These are phyloP conservation scores for Azolla pinnata DNA, from an alignment of 75 land plant species.

Conservation along the genomic window DNA sequence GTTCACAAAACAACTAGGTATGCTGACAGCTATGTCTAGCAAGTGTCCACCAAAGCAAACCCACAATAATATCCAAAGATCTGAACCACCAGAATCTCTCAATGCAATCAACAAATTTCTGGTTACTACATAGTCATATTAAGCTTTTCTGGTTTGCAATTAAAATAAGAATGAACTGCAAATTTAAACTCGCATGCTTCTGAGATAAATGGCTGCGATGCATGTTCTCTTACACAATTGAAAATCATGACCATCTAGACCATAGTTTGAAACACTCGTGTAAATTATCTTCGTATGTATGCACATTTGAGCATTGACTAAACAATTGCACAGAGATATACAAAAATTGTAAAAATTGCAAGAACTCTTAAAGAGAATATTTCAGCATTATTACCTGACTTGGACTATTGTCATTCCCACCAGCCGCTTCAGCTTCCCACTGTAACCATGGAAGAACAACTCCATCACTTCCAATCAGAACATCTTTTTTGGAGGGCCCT, in stretches of 20 bases:
- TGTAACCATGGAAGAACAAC: conserved; percentile 92
- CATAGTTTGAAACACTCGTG: neutral
- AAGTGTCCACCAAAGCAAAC: too few relatives aligned
- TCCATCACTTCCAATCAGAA: conserved; percentile 58
- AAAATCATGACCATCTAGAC: neutral
- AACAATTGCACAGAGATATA: too few relatives aligned
- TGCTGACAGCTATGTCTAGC: too few relatives aligned
- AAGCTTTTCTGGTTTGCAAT: too few relatives aligned
- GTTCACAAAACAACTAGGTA: too few relatives aligned
- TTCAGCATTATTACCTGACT: neutral
- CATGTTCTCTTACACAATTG: neutral
- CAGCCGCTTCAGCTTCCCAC: conserved; percentile 77
- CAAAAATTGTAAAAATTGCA: too few relatives aligned
- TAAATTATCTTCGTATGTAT: neutral
- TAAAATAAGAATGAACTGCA: too few relatives aligned
- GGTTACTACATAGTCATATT: too few relatives aligned
- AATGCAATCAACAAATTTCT: too few relatives aligned
- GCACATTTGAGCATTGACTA: neutral
- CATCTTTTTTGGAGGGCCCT: neutral
- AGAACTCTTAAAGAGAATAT: neutral
- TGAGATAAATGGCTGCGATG: neutral
- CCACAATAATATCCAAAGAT: too few relatives aligned
- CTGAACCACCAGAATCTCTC: too few relatives aligned
- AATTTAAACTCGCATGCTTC: too few relatives aligned
- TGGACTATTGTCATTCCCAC: conserved; percentile 1